These are phyloP conservation scores for Hysterangium stoloniferum DNA, from an alignment of 768 basidiomycete species.

Conservation along the genomic window DNA sequence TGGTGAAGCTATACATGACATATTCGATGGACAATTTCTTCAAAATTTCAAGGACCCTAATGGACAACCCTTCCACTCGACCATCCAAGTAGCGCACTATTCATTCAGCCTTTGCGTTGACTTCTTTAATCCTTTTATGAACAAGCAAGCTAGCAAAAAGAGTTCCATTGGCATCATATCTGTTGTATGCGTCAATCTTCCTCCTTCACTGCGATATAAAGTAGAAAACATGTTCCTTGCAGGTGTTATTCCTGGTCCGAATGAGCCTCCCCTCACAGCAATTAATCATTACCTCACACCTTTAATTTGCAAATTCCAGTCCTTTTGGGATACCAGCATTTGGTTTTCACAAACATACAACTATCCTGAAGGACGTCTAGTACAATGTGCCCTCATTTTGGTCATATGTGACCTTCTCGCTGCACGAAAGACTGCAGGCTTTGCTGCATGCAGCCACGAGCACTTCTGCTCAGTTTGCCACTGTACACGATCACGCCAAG, in stretches of 20 bases:
- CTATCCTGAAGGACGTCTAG: slow-evolving; percentile 17
- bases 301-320: slow-evolving; percentile 13
- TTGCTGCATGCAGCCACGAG: too few relatives aligned
- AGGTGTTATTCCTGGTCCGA: slow-evolving; percentile 30
- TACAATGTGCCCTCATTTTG: too few relatives aligned
- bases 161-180: slow-evolving; percentile 26
- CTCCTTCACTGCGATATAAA: slow-evolving; percentile 22
- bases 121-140: slow-evolving; percentile 29
- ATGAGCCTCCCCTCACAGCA: slow-evolving; percentile 21
- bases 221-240: slow-evolving; percentile 29
- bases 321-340: slow-evolving; percentile 26
- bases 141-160: slow-evolving; percentile 21
- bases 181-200: slow-evolving; percentile 31
- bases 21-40: slow-evolving; percentile 22
- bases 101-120: slow-evolving; percentile 28
- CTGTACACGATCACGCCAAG: too few relatives aligned
- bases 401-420: too few relatives aligned
- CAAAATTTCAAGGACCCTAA: slow-evolving; percentile 24
- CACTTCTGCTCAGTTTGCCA: too few relatives aligned
- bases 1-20: slow-evolving; percentile 11
- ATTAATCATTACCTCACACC: slow-evolving; percentile 22
- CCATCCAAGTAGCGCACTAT: slow-evolving; percentile 19
- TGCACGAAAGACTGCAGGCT: too few relatives aligned
- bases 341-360: slow-evolving; percentile 16
- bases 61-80: slow-evolving; percentile 17